Conservation (phyloP, 192 early-diverging fungal species). For the Phlyctochytrium bullatum region DNA sequence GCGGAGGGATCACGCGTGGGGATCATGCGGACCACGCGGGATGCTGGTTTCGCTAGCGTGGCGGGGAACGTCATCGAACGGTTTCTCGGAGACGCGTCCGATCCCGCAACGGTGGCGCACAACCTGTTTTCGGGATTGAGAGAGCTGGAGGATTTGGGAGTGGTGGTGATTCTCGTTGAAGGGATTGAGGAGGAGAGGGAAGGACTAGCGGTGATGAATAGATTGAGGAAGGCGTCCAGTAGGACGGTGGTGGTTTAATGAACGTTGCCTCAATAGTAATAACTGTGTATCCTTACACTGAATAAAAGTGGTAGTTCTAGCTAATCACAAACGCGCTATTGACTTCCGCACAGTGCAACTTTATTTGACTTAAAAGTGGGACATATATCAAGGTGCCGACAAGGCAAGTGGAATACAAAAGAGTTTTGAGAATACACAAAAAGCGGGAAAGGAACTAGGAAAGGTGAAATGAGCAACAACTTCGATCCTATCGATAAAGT, state of each 20-base stretch:
- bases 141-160: slow-evolving; percentile 65
- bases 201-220: slow-evolving; percentile 96
- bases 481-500: no score
- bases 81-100: slow-evolving; percentile 50
- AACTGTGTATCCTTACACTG: no score
- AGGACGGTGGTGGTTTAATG: slow-evolving; percentile 11
- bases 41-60: neutral
- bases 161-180: slow-evolving; percentile 82
- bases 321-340: no score
- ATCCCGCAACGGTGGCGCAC: slow-evolving; percentile 64
- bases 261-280: no score
- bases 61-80: slow-evolving; percentile 40
- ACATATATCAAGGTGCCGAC: no score
- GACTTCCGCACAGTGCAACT: no score
- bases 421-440: no score
- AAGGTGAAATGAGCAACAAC: no score
- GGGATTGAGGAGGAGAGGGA: slow-evolving; percentile 84
- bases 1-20: slow-evolving; percentile 18
- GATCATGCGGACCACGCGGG: slow-evolving; percentile 26
- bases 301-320: no score
- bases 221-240: slow-evolving; percentile 82
- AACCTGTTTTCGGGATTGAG: slow-evolving; percentile 80
- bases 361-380: no score
- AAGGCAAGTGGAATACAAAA: no score
- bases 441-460: no score